A percentile compares a stretch with the other conserved stretches of the same genome.
Evolutionary conservation across 495 filamentous ascomycete species (phyloP).

Genomic region (Niebla homalea): DNA sequence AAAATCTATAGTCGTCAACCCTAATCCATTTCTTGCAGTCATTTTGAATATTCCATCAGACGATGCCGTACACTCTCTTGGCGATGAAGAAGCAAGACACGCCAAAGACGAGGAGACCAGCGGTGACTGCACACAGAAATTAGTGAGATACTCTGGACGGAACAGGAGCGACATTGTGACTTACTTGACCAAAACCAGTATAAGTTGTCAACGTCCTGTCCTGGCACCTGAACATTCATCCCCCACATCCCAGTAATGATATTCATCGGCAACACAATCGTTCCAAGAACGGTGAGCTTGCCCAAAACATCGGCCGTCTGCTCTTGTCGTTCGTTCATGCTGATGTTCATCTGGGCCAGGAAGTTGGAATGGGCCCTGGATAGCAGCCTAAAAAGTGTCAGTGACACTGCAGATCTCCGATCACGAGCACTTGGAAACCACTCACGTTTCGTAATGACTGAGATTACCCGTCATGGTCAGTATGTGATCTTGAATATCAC

Average conservation of each 20-base stretch:
- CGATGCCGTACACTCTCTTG: conserved; percentile 62
- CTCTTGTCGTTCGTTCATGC: conserved; percentile 95
- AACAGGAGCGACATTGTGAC: conserved; percentile 9
- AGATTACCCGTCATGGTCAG: conserved; percentile 95
- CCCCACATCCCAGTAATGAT: conserved; percentile 98
- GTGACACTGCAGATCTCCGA: background rate
- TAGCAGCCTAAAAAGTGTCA: conserved; percentile 49
- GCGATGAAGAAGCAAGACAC: conserved; percentile 66
- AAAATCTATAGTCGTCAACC: too few relatives aligned
- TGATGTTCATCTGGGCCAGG: conserved; percentile 85
- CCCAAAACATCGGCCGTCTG: conserved; percentile 88
- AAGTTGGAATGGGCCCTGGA: conserved; percentile 92
- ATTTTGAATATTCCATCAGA: conserved; percentile 21
- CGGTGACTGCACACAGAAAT: conserved; percentile 44
- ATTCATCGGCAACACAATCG: conserved; percentile 95
- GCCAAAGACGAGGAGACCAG: conserved; percentile 63
- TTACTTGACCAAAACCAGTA: conserved; percentile 52
- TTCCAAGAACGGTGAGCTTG: conserved; percentile 89
- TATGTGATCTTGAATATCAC: conserved; percentile 97
- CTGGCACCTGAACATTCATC: conserved; percentile 95
- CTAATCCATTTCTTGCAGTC: too few relatives aligned
- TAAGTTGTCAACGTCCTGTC: conserved; percentile 56
- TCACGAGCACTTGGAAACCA: background rate
- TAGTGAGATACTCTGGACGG: conserved; percentile 1
- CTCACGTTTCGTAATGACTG: conserved; percentile 85